Evolutionary conservation across 805 yeast genomes (phyloP).

Genomic region (Saccharomycopsis selenospora): DNA sequence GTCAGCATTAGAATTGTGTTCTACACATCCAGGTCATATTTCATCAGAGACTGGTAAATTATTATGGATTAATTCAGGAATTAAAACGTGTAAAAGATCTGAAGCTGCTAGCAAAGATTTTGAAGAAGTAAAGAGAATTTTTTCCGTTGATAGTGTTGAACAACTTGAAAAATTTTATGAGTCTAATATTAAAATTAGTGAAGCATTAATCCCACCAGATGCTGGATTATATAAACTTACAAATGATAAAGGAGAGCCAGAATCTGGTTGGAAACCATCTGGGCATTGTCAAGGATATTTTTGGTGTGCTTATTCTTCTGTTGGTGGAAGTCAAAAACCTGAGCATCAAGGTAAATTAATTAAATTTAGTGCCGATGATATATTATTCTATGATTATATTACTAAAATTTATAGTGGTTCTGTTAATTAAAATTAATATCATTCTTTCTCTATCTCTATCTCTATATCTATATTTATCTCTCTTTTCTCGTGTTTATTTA

Average conservation of each 20-base stretch:
- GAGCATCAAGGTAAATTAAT: constrained; percentile 17
- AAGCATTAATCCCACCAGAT: constrained; percentile 48
- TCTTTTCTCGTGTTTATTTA: not conserved
- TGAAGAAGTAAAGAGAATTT: constrained; percentile 25
- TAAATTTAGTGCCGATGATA: constrained; percentile 5
- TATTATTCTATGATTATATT: constrained; percentile 14
- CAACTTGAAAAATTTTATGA: constrained; percentile 30
- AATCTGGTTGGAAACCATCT: constrained; percentile 45
- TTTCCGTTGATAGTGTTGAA: constrained; percentile 14
- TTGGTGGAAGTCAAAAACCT: constrained; percentile 33
- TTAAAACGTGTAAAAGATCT: constrained; percentile 38
- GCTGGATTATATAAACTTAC: constrained; percentile 27
- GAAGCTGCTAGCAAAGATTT: constrained; percentile 30
- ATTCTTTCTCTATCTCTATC: not conserved
- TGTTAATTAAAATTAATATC: not conserved
- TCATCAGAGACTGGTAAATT: constrained; percentile 39
- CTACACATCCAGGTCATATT: constrained; percentile 54
- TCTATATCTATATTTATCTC: not conserved
- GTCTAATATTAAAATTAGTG: constrained; percentile 35
- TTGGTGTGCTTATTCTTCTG: constrained; percentile 55
- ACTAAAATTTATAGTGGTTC: constrained; percentile 10
- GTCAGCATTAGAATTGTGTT: constrained; percentile 38
- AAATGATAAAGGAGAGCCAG: constrained; percentile 36
- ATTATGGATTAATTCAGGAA: constrained; percentile 55
- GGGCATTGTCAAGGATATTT: constrained; percentile 44